Conservation (phyloP, 768 basidiomycete genomes). For the Kwoniella pini region DNA sequence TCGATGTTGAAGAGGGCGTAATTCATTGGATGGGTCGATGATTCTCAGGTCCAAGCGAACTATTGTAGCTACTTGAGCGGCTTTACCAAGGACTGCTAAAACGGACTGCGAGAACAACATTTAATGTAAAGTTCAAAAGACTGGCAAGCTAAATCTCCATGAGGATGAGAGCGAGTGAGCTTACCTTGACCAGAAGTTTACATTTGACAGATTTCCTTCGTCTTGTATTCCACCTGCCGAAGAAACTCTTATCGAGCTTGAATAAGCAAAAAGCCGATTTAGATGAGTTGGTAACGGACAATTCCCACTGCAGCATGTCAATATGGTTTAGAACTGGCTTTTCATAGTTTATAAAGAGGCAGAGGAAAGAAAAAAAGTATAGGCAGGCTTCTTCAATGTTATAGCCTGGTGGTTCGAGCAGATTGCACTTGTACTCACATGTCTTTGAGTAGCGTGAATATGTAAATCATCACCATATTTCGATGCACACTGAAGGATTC, state of each 20-base stretch:
- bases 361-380: too few relatives aligned
- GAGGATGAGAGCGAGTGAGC: too few relatives aligned
- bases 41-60: conserved; percentile 44
- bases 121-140: not conserved
- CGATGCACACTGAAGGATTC: conserved; percentile 48
- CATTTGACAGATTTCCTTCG: conserved; percentile 46
- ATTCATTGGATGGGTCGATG: conserved; percentile 27
- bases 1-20: conserved; percentile 12
- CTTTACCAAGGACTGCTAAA: conserved; percentile 46
- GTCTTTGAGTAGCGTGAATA: conserved; percentile 43
- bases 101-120: conserved; percentile 34
- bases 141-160: too few relatives aligned
- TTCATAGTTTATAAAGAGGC: too few relatives aligned
- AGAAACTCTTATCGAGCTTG: conserved; percentile 44
- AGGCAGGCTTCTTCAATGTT: too few relatives aligned
- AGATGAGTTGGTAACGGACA: conserved; percentile 49
- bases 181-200: conserved; percentile 50
- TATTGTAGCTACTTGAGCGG: conserved; percentile 37
- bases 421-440: too few relatives aligned
- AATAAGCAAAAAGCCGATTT: conserved; percentile 52
- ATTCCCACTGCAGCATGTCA: conserved; percentile 36
- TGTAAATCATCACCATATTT: conserved; percentile 53
- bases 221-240: conserved; percentile 38
- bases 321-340: too few relatives aligned
- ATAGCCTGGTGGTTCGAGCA: too few relatives aligned